Evolutionary conservation across 2,329 filamentous ascomycete genomes (phyloP).

Genomic region (Arthroderma sp.): DNA sequence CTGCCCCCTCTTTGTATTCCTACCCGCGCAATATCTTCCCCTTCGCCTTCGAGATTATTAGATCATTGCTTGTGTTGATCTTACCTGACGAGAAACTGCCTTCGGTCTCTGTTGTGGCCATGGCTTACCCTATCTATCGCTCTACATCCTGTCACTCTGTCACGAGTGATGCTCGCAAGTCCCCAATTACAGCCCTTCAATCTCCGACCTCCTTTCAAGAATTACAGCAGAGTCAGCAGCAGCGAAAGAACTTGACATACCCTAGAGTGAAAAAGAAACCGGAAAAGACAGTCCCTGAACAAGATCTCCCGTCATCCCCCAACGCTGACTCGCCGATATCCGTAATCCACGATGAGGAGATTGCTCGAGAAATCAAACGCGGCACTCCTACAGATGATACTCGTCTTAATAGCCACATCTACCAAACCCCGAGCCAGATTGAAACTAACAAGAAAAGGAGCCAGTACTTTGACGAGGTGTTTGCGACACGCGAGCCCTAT

Average conservation of each 20-base stretch:
- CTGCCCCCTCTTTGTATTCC: too few species aligned
- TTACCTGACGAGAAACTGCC: neutral
- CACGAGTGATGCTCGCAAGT: neutral
- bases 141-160: slow-evolving; percentile 3
- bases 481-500: slow-evolving; percentile 24
- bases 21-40: too few species aligned
- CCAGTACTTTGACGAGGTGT: slow-evolving; percentile 29
- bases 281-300: neutral
- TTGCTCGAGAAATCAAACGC: slow-evolving; percentile 3
- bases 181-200: slow-evolving; percentile 3
- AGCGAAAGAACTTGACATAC: too few species aligned
- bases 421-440: slow-evolving; percentile 11
- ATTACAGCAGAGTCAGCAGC: neutral
- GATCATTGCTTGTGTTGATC: too few species aligned
- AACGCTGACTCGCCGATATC: too few species aligned
- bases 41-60: too few species aligned
- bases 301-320: neutral
- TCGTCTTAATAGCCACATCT: slow-evolving; percentile 1
- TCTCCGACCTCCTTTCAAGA: slow-evolving; percentile 3
- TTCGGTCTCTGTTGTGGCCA: neutral
- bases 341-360: neutral
- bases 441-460: slow-evolving; percentile 21
- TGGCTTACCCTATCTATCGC: neutral
- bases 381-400: slow-evolving; percentile 9
- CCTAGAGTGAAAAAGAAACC: neutral